These are phyloP conservation scores for Penicillium oxalicum DNA, from an alignment of 2,329 filamentous ascomycete species.

Conservation along the genomic window DNA sequence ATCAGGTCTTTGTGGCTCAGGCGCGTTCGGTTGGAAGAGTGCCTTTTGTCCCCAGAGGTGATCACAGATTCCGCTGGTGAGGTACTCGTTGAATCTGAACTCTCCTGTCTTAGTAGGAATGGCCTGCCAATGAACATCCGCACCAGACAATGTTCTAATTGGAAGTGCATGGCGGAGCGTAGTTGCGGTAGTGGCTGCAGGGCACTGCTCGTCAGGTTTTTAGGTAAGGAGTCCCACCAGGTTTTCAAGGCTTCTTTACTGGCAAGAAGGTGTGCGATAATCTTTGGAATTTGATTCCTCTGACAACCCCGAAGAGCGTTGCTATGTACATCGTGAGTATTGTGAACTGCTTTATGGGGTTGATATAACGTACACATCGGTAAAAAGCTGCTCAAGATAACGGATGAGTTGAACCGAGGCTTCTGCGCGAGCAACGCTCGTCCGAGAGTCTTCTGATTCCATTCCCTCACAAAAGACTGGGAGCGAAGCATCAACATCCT, in stretches of 20 bases:
- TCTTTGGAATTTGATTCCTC: neutral
- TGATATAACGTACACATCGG: neutral
- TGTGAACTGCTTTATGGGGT: neutral
- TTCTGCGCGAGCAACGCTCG: neutral
- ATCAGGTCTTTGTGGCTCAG: neutral
- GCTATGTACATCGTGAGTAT: neutral
- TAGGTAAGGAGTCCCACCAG: neutral
- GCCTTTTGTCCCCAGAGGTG: neutral
- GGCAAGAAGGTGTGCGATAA: neutral
- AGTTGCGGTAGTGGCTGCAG: conserved; percentile 1
- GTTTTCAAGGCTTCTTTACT: neutral
- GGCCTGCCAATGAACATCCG: conserved; percentile 47
- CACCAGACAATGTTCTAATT: conserved; percentile 44
- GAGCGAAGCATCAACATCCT: neutral
- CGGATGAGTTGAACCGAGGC: neutral
- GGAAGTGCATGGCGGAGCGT: conserved; percentile 20
- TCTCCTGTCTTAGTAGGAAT: conserved; percentile 36
- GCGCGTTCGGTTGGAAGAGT: neutral
- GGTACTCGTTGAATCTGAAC: neutral
- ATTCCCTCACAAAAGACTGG: neutral
- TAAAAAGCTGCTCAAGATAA: neutral
- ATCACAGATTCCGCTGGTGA: conserved; percentile 1
- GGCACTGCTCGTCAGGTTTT: neutral
- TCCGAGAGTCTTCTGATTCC: neutral
- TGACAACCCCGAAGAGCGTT: neutral